Evolutionary conservation across 176 grass and related monocot species (phyloP).

Genomic region (Aegilops longissima): DNA sequence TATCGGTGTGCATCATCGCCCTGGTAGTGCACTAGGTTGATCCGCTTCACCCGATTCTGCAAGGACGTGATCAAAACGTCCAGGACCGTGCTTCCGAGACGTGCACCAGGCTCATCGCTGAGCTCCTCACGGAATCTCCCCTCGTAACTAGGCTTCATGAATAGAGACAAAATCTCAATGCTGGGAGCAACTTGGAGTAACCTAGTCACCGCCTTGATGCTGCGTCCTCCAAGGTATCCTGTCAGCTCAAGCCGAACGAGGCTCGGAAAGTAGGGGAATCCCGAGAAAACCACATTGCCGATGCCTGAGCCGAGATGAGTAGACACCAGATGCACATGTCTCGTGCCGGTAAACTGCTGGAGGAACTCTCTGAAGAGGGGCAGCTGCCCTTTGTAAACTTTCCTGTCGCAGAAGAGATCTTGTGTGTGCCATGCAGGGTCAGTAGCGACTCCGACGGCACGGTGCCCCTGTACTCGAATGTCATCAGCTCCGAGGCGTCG

Average conservation of each 20-base stretch:
- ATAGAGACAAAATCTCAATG: background rate
- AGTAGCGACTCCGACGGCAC: background rate
- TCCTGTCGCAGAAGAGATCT: background rate
- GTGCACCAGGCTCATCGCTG: background rate
- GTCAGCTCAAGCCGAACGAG: background rate
- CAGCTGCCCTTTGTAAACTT: background rate
- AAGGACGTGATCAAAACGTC: background rate
- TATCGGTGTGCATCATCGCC: background rate
- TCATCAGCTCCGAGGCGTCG: background rate
- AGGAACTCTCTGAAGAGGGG: background rate
- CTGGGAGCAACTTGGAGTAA: background rate
- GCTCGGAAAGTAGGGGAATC: background rate
- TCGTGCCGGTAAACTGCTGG: background rate
- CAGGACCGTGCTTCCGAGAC: too few relatives aligned
- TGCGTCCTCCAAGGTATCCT: background rate
- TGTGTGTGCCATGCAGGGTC: background rate
- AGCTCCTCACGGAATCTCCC: background rate
- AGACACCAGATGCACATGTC: background rate
- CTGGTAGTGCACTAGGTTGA: background rate
- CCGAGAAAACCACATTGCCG: too few relatives aligned
- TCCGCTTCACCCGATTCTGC: background rate
- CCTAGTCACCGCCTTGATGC: background rate
- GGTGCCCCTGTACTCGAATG: background rate
- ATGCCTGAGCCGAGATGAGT: background rate
- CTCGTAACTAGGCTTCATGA: background rate